Evolutionary conservation across 179 eudicot genomes (phyloP).

Genomic region (Vitellaria paradoxa): DNA sequence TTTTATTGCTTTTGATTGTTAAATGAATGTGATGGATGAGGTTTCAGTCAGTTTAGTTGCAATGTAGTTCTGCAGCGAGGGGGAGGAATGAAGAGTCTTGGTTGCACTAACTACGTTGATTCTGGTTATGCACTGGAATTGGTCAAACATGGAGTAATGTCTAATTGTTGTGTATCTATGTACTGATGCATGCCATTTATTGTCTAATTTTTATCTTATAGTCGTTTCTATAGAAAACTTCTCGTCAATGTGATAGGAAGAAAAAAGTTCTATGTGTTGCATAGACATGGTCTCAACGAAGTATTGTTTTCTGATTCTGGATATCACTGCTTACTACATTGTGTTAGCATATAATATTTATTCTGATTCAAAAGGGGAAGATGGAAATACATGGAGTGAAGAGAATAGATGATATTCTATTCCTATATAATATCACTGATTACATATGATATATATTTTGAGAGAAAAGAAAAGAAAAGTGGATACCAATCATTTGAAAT

Average conservation of each 20-base stretch:
- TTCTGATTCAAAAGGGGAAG: no score
- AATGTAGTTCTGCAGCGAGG: not conserved
- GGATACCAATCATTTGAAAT: no score
- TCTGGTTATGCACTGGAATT: not conserved
- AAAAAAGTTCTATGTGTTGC: not conserved
- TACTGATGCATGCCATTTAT: no score
- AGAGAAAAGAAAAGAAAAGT: no score
- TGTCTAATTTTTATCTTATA: not conserved
- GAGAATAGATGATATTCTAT: no score
- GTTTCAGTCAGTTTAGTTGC: not conserved
- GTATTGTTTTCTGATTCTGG: not conserved
- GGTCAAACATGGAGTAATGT: not conserved
- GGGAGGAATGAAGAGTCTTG: not conserved
- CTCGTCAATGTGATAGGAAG: not conserved
- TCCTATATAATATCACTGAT: no score
- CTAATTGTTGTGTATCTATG: not conserved
- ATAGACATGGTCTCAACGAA: not conserved
- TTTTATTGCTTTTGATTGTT: not conserved
- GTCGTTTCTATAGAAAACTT: not conserved
- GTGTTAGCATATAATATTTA: no score
- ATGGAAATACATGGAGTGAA: no score
- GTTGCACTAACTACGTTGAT: conserved; percentile 2
- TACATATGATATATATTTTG: no score
- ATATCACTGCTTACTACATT: no score
- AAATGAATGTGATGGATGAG: not conserved